Conservation (phyloP, 73 alveolate genomes). For the Tetrahymena elliotti region DNA sequence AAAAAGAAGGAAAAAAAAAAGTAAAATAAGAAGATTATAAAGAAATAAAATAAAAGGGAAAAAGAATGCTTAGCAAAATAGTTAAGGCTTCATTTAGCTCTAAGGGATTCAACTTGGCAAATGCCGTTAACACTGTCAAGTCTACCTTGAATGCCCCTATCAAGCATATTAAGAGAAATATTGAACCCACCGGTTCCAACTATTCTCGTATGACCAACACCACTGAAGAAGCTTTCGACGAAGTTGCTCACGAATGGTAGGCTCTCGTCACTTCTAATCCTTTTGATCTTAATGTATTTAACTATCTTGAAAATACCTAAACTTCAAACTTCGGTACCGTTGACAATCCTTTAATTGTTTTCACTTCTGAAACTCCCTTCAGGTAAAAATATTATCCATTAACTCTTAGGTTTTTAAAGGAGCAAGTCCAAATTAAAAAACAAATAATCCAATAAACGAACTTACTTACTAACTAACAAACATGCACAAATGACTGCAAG, state of each 20-base stretch:
- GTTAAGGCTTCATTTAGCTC: conserved; percentile 1
- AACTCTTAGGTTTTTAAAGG: not conserved
- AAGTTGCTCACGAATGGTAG: conserved; percentile 48
- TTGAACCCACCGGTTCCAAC: not conserved
- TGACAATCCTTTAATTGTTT: conserved; percentile 79
- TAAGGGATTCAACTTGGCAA: not conserved
- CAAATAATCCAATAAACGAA: not conserved
- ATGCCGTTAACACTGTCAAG: not conserved
- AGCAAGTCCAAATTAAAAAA: not conserved
- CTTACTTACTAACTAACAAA: too few species aligned
- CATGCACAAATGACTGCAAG: too few species aligned
- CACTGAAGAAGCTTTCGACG: conserved; percentile 49
- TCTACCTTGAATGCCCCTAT: not conserved
- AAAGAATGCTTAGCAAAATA: not conserved
- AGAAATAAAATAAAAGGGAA: not conserved
- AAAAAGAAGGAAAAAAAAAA: not conserved
- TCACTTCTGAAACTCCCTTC: conserved; percentile 61
- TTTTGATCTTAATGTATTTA: conserved; percentile 38
- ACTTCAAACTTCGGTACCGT: conserved; percentile 74
- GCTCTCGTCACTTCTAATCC: conserved; percentile 49
- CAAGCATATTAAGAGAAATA: not conserved
- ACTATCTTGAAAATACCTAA: conserved; percentile 37
- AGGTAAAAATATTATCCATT: not conserved
- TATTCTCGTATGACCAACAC: conserved; percentile 9
- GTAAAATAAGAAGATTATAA: not conserved